Evolutionary conservation across 2,329 filamentous ascomycete genomes (phyloP), one percentile per base, ranked within the genome.

Genomic region (Colletotrichum gloeosporioides): DNA sequence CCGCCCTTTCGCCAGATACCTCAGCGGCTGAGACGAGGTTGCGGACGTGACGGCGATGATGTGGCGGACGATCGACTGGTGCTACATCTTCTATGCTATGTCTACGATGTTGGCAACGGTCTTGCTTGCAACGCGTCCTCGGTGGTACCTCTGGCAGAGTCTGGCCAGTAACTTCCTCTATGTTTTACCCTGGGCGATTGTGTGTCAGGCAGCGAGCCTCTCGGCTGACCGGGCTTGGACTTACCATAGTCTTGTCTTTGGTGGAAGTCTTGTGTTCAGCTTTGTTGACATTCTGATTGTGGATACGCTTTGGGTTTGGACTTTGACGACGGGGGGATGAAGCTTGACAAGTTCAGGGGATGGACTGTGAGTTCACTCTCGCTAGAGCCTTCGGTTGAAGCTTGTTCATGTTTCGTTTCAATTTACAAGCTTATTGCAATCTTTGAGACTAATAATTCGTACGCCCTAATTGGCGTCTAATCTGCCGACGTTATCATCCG

Each of bases 161-260:
- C 83, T 95, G 1, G 88, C 85, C 0, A 94, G 92, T 8, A 95
- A 95, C 79, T 64, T 95, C 0, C 82, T 93, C 0, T 95, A 93
- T 80, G 92, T 95, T 0, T 83, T 95, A 4, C 93, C 93, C 0
- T 95, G 93, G 93, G 93, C 93, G 0, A 90, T 95, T 55, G 92
- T 89, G 0, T 92, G 90, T 75, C 90, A 88, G 67, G 86, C 84
- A 6, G 84, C 83, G n/a, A 71, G 83, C 3, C 83, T 93, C 62
- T 87, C 88, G 8, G 81, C 86, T 4, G 83, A 83, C 0, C 89
- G 92, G 79, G 92, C 93, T 1, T 95, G 93, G 93, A 92, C 87
- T 0, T 95, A 93, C 80, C 91, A 94, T 79, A 87, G 89, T 0
- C 82, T 93, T 31, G 90, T 95, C 0, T 95, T 95, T 84, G 93